A percentile compares a stretch with the other conserved stretches of the same genome.
phyloP scores from a whole-genome alignment of 192 early-diverging fungal species.

The Backusella morwellensis region DNA sequence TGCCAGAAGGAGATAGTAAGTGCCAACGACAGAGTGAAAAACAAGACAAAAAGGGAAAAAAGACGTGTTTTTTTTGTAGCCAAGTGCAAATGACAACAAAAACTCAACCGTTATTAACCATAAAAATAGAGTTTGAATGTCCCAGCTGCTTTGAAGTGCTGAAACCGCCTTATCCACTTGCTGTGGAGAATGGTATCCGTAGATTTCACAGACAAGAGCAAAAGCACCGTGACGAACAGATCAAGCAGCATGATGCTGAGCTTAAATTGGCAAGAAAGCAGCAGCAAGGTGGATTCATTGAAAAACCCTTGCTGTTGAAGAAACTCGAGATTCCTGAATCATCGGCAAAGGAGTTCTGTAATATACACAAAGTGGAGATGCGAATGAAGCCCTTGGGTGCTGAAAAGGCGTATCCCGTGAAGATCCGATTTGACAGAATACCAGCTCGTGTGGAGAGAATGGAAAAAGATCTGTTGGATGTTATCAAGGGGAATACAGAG shows the following conservation, averaged over 20 bases:
- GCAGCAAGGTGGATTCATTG: not conserved
- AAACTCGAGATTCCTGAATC: not conserved
- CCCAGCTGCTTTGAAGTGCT: not conserved
- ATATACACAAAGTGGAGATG: constrained; percentile 39
- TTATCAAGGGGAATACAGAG: constrained; percentile 27
- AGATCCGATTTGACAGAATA: constrained; percentile 38
- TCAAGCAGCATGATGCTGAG: not conserved
- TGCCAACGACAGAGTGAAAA: not conserved
- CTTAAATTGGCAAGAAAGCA: not conserved
- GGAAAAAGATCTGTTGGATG: constrained; percentile 25
- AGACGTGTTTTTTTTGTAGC: not conserved
- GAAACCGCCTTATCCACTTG: not conserved
- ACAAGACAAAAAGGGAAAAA: not conserved
- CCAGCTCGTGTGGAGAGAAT: constrained; percentile 28
- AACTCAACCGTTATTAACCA: not conserved
- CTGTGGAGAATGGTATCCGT: not conserved
- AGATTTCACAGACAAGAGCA: not conserved
- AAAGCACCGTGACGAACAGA: not conserved
- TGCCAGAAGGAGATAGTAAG: not conserved
- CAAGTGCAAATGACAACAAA: not conserved
- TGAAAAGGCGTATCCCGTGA: constrained; percentile 35
- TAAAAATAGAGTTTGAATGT: not conserved
- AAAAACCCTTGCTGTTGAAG: not conserved
- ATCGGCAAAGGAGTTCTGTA: constrained; percentile 37
- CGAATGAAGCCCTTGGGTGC: constrained; percentile 38